phyloP scores from a whole-genome alignment of 2,329 filamentous ascomycete species.

The Chaetomium olivaceum region DNA sequence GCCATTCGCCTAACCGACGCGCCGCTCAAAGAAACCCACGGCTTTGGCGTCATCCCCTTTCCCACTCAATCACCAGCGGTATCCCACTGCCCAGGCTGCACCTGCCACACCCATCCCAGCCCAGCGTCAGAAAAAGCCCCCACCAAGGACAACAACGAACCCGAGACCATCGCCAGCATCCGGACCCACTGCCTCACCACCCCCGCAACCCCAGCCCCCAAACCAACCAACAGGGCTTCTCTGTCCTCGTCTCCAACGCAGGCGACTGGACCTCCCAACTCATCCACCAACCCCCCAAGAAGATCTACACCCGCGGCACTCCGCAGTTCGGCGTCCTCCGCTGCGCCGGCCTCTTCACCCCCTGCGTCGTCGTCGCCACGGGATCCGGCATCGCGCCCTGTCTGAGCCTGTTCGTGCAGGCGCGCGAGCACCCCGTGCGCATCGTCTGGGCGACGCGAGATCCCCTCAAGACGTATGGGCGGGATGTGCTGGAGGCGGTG shows the following conservation, averaged over 20 bases:
- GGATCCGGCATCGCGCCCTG: slow-evolving; percentile 73
- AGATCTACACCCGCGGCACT: slow-evolving; percentile 68
- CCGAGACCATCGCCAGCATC: background rate
- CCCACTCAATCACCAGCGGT: slow-evolving; percentile 37
- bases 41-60: slow-evolving; percentile 72
- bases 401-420: slow-evolving; percentile 56
- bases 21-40: slow-evolving; percentile 71
- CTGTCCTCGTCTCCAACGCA: slow-evolving; percentile 68
- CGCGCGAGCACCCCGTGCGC: slow-evolving; percentile 43
- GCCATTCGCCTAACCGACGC: slow-evolving; percentile 61
- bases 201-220: slow-evolving; percentile 19
- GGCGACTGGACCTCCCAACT: slow-evolving; percentile 71
- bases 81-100: slow-evolving; percentile 22
- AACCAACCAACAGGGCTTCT: slow-evolving; percentile 57
- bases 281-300: slow-evolving; percentile 61
- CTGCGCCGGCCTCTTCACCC: slow-evolving; percentile 65
- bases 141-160: no score
- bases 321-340: slow-evolving; percentile 68
- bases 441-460: slow-evolving; percentile 69
- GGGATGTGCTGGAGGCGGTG: slow-evolving; percentile 57
- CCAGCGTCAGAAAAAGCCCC: background rate
- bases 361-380: slow-evolving; percentile 67
- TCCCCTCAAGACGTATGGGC: slow-evolving; percentile 64
- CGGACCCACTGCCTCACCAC: slow-evolving; percentile 4
- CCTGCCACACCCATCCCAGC: slow-evolving; percentile 8